Evolutionary conservation across 495 filamentous ascomycete species (phyloP), one percentile per base, ranked within the genome.

Genomic region (Talaromyces thailandensis): DNA sequence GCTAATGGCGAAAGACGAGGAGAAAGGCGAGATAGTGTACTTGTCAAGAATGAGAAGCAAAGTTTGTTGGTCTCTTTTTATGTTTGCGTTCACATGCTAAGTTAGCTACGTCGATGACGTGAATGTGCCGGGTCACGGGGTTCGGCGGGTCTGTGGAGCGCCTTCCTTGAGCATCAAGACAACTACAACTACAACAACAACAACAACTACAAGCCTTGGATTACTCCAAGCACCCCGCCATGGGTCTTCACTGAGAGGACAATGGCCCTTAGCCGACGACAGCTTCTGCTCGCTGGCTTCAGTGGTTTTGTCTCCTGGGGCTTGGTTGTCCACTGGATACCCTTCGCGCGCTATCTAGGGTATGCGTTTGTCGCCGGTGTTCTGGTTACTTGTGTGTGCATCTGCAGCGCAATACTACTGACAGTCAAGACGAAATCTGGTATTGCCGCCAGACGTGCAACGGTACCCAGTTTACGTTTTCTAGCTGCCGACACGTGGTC

Each of bases 261-360:
- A 76, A 96, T 94, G 90, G 84, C 82, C 82, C 83, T 93, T 79
- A 84, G 81, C 73, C 82, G 82, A 77, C 86, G 86, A 81, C 81
- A 94, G 82, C 78, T 92, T 69, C 78, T 85, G 69, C 68, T 92
- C 67, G 84, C 88, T 66, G 82, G 82, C 68, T 73, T 90, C 66
- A 84, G 81, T 70, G 81, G 73, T 65, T 96, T 96, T 72, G 81
- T 97, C 66, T 84, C 91, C 65, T 97, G 92, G 92, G 90, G 89
- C 23, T 86, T 89, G 70, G 82, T 86, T 32, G 85, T 90, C 63
- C 83, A 86, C 75, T 94, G 89, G 88, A 75, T 89, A 68, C 92
- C 93, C 9, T 67, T 83, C 37, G 79, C 96, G 45, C 89, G 91
- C 70, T 95, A 86, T 79, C 79, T 88, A 26, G 89, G 87, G 67